Evolutionary conservation across 192 early-diverging fungal genomes (phyloP).

Genomic region (Mortierella hygrophila): DNA sequence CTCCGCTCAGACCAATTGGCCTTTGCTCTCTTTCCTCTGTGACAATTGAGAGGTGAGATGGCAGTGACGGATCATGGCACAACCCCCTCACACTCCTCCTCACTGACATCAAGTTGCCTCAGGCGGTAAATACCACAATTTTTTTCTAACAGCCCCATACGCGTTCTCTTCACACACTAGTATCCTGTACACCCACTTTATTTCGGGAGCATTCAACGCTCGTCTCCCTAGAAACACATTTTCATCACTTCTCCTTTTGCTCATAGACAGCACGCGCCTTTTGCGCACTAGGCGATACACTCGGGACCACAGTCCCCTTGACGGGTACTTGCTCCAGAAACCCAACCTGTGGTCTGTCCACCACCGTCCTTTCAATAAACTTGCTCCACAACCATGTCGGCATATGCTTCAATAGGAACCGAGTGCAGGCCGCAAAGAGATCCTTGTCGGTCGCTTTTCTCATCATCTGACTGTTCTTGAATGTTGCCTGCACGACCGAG

Average conservation of each 20-base stretch:
- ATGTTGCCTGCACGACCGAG: constrained; percentile 6
- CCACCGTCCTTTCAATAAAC: neutral
- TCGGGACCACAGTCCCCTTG: neutral
- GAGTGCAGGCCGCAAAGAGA: neutral
- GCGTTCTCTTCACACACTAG: too few relatives aligned
- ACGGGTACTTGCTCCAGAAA: neutral
- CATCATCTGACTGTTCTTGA: constrained; percentile 12
- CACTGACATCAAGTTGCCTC: too few relatives aligned
- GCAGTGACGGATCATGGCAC: too few relatives aligned
- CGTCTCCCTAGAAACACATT: neutral
- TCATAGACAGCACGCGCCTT: neutral
- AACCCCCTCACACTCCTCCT: too few relatives aligned
- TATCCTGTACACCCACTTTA: too few relatives aligned
- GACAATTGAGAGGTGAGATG: too few relatives aligned
- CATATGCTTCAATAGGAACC: neutral
- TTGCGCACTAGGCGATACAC: neutral
- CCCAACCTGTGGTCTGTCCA: neutral
- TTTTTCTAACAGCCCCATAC: too few relatives aligned
- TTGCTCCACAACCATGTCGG: neutral
- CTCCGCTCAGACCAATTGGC: neutral
- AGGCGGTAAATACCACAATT: too few relatives aligned
- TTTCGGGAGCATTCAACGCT: too few relatives aligned
- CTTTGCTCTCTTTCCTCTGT: neutral
- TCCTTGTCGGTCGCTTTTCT: neutral
- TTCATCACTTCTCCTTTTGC: neutral